Conservation (phyloP, 306 rosid genomes). For the Ceratonia siliqua region DNA sequence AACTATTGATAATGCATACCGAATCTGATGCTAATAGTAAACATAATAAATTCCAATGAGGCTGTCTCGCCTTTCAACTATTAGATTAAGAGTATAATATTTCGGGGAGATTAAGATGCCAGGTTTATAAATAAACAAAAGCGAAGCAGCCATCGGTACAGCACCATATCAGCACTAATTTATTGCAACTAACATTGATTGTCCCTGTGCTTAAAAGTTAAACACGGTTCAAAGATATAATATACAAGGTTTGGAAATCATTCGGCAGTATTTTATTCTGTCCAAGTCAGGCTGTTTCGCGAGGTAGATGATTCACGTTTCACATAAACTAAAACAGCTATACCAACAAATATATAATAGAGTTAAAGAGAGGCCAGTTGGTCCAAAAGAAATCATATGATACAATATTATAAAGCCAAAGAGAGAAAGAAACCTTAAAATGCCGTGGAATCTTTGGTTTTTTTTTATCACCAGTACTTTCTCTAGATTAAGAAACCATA, state of each 20-base stretch:
- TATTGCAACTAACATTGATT: slow-evolving; percentile 23
- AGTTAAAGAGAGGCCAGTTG: slow-evolving; percentile 25
- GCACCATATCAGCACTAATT: slow-evolving; percentile 29
- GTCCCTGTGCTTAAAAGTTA: slow-evolving; percentile 14
- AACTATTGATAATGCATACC: slow-evolving; percentile 16
- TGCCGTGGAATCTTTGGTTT: slow-evolving; percentile 53
- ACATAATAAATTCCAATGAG: slow-evolving; percentile 15
- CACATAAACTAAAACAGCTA: slow-evolving; percentile 21
- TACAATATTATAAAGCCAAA: slow-evolving; percentile 2
- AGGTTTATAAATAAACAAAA: slow-evolving; percentile 5
- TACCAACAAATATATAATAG: background rate
- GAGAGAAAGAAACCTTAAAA: slow-evolving; percentile 56
- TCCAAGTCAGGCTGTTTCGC: slow-evolving; percentile 36
- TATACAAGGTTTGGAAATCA: slow-evolving; percentile 29
- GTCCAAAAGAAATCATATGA: slow-evolving; percentile 22
- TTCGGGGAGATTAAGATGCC: slow-evolving; percentile 61
- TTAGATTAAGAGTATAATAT: slow-evolving; percentile 21
- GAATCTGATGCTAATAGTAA: slow-evolving; percentile 18
- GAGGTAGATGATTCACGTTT: slow-evolving; percentile 40
- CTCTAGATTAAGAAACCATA: slow-evolving; percentile 34
- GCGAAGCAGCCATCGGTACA: slow-evolving; percentile 26
- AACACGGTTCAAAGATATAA: slow-evolving; percentile 19
- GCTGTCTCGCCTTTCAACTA: slow-evolving; percentile 4
- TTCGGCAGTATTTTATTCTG: slow-evolving; percentile 27
- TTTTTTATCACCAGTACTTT: slow-evolving; percentile 33